Base-by-base conservation (phyloP, 768 basidiomycete genomes). In the Hydnum rufescens region DNA sequence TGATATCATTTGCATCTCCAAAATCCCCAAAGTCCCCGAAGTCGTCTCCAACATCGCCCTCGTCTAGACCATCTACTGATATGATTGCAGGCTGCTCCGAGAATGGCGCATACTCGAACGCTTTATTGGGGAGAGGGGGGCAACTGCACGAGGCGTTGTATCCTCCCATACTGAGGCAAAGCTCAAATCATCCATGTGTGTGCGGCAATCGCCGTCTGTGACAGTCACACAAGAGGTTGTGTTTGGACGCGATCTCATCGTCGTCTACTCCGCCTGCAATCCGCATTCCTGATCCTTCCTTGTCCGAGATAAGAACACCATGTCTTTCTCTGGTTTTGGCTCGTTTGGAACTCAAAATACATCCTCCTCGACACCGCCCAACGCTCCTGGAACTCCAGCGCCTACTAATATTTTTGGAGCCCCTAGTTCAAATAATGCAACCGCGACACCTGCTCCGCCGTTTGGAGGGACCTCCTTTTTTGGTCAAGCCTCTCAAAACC, bases 81-180 rank as follows among this genome's bases (percentile, higher is more conserved):
- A 13, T 13, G 44, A 26, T 13, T 13, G 47, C 13, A 32, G 29
- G 28, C 26, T 18, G 32, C 13, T 52, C 51, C 16, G n/a, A n/a
- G n/a, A n/a, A n/a, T n/a, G n/a, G n/a, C n/a, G n/a, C n/a, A n/a
- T 22, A 16, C 30, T 55, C 55, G 39, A 78, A 83, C 64, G 86
- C 86, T 54, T 86, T 83, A 58, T 86, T 39, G 36, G 36, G 22
- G 22, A 22, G 13, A 22, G 36, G 13, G 36, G 36, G 13, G 36
- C 13, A 13, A 39, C 36, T 13, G 36, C 36, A 13, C 36, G 13
- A 13, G 56, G 22, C 60, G 56, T 44, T 42, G 68, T 67, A 4
- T 70, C 65, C 34, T 74, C 77, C 83, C 83, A 86, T 32, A 86
- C 78, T 13, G 80, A 78, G 49, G 82, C 70, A 50, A 76, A 78